Percentiles rank a stretch among this genome's conserved stretches.
Evolutionary conservation across 805 yeast genomes (phyloP).

Genomic region (Saturnispora sekii): DNA sequence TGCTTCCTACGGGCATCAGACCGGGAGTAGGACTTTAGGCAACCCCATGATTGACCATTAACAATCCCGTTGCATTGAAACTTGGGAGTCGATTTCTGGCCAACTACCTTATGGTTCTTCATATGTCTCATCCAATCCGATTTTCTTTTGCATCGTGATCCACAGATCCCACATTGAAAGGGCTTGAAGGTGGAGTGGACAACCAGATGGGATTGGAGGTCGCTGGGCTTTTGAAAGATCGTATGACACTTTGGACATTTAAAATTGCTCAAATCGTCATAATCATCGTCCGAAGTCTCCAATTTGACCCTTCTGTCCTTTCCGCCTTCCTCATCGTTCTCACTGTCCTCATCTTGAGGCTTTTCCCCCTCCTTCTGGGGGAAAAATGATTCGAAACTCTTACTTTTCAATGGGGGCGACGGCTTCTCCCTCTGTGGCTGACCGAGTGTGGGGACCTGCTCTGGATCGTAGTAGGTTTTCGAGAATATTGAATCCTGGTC

Average conservation of each 20-base stretch:
- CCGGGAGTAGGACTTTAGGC: conserved; percentile 2
- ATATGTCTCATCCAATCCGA: conserved; percentile 73
- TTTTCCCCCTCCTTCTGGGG: too few species aligned
- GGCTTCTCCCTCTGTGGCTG: too few species aligned
- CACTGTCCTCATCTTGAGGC: too few species aligned
- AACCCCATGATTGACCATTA: conserved; percentile 5
- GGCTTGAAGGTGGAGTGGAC: conserved; percentile 60
- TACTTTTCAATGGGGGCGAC: too few species aligned
- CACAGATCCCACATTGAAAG: conserved; percentile 51
- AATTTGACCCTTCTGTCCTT: too few species aligned
- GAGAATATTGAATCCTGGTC: too few species aligned
- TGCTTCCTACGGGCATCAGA: conserved; percentile 6
- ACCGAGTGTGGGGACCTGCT: too few species aligned
- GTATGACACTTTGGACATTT: neutral
- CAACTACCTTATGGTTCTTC: conserved; percentile 38
- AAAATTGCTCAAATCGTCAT: too few species aligned
- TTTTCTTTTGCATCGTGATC: conserved; percentile 52
- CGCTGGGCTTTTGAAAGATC: neutral
- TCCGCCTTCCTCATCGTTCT: too few species aligned
- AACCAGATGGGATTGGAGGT: conserved; percentile 5
- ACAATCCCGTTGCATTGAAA: neutral
- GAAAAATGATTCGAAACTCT: too few species aligned
- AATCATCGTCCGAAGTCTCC: too few species aligned
- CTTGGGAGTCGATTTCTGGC: neutral
- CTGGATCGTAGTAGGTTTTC: too few species aligned